Conservation (phyloP, 176 grass and related monocot species). For the Oryza longistaminata region DNA sequence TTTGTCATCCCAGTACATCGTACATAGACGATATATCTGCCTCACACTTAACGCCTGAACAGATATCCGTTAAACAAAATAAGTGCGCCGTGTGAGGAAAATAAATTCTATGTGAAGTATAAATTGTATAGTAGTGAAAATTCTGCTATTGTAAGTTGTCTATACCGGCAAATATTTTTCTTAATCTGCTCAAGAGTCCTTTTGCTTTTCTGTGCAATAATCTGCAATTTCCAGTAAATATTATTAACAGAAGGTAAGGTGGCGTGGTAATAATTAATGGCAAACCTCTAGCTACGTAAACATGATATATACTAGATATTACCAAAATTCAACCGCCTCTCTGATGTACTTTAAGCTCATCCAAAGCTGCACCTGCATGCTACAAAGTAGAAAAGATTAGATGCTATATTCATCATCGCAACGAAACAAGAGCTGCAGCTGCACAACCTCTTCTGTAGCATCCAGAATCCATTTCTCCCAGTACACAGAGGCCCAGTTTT, state of each 20-base stretch:
- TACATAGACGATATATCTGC: conserved; percentile 92
- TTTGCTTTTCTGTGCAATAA: conserved; percentile 90
- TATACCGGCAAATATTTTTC: conserved; percentile 79
- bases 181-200: conserved; percentile 76
- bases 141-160: not conserved
- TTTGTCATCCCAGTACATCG: conserved; percentile 94
- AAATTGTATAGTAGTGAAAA: conserved; percentile 17
- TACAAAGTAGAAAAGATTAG: conserved; percentile 50
- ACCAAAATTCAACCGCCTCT: conserved; percentile 92
- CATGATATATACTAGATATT: conserved; percentile 27
- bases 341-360: conserved; percentile 89
- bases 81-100: conserved; percentile 2
- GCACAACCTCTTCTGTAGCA: conserved; percentile 64
- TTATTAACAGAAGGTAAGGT: conserved; percentile 16
- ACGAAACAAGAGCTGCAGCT: conserved; percentile 26
- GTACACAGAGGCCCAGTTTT: conserved; percentile 81
- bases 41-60: conserved; percentile 75
- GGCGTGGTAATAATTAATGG: conserved; percentile 4
- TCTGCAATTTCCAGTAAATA: conserved; percentile 45
- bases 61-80: conserved; percentile 22
- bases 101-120: conserved; percentile 13
- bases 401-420: not conserved
- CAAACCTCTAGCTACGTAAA: not conserved
- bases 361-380: conserved; percentile 79
- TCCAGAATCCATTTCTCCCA: conserved; percentile 91